These are phyloP conservation scores for Hypoxylon subgilvum DNA, from an alignment of 495 filamentous ascomycete species.

Conservation along the genomic window DNA sequence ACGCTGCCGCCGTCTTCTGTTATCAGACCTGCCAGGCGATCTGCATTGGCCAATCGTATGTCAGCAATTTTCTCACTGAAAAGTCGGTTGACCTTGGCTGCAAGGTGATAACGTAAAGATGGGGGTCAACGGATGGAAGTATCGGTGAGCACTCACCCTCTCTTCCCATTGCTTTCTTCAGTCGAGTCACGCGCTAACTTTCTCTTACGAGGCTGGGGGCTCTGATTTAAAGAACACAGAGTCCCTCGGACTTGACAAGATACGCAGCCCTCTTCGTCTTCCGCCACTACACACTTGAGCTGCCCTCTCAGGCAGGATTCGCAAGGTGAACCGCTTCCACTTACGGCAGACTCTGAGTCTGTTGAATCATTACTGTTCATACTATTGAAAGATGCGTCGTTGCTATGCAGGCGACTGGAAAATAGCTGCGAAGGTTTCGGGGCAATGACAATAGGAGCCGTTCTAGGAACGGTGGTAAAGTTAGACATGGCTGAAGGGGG, in stretches of 20 bases:
- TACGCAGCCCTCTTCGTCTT: slow-evolving; percentile 66
- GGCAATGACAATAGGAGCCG: slow-evolving; percentile 64
- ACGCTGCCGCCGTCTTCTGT: slow-evolving; percentile 58
- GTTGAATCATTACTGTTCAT: slow-evolving; percentile 56
- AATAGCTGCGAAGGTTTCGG: slow-evolving; percentile 55
- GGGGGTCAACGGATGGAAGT: slow-evolving; percentile 39
- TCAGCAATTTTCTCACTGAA: slow-evolving; percentile 42
- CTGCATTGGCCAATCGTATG: slow-evolving; percentile 54
- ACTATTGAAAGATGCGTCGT: slow-evolving; percentile 47
- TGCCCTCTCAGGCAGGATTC: slow-evolving; percentile 79
- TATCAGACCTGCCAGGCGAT: slow-evolving; percentile 60
- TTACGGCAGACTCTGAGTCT: slow-evolving; percentile 55
- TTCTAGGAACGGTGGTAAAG: slow-evolving; percentile 56
- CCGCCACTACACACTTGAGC: slow-evolving; percentile 88
- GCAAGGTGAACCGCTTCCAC: slow-evolving; percentile 52
- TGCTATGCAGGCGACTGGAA: slow-evolving; percentile 51
- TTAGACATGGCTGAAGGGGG: slow-evolving; percentile 56
- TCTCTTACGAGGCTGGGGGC: slow-evolving; percentile 74
- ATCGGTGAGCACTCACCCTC: slow-evolving; percentile 59
- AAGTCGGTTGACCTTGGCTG: slow-evolving; percentile 32
- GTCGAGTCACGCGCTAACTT: slow-evolving; percentile 67
- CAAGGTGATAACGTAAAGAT: slow-evolving; percentile 40
- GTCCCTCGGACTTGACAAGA: slow-evolving; percentile 66
- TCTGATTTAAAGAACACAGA: slow-evolving; percentile 69
- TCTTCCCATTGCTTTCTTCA: slow-evolving; percentile 62